A percentile compares a stretch with the other conserved stretches of the same genome.
These are phyloP conservation scores for Psilocybe mexicana DNA, from an alignment of 1,284 basidiomycete genomes.

Conservation along the genomic window DNA sequence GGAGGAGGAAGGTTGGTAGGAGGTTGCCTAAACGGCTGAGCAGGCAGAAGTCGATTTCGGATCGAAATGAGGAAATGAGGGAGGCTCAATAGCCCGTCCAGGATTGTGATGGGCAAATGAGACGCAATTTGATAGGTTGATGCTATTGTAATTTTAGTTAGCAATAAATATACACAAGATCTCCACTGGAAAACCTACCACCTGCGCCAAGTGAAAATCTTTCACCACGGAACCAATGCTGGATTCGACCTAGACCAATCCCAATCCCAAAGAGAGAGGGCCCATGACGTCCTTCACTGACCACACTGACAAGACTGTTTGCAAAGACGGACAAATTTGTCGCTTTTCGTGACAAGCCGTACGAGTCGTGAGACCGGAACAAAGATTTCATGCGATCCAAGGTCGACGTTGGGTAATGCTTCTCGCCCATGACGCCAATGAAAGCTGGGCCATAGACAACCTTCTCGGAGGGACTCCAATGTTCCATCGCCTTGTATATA, in stretches of 20 bases:
- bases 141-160: slow-evolving; percentile 38
- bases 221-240: slow-evolving; percentile 60
- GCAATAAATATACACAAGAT: not conserved
- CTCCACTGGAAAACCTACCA: slow-evolving; percentile 43
- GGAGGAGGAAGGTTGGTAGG: slow-evolving; percentile 28
- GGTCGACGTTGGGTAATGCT: slow-evolving; percentile 26
- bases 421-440: slow-evolving; percentile 47
- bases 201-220: slow-evolving; percentile 72
- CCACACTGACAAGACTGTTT: slow-evolving; percentile 53
- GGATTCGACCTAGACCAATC: slow-evolving; percentile 44
- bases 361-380: slow-evolving; percentile 31
- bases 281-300: slow-evolving; percentile 49
- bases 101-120: slow-evolving; percentile 61
- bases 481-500: slow-evolving; percentile 53
- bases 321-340: slow-evolving; percentile 61
- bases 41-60: slow-evolving; percentile 58
- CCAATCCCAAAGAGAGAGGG: slow-evolving; percentile 43
- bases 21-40: slow-evolving; percentile 40
- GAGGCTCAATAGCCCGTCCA: slow-evolving; percentile 64
- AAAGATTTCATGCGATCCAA: slow-evolving; percentile 31
- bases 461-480: slow-evolving; percentile 73
- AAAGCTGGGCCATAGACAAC: slow-evolving; percentile 69
- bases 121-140: slow-evolving; percentile 68
- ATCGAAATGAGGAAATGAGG: slow-evolving; percentile 64
- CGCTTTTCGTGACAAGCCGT: slow-evolving; percentile 48